Percentiles rank a stretch among this genome's conserved stretches.
These are phyloP conservation scores for Phytopythium mirpurense DNA, from an alignment of 352 stramenopile genomes.

Conservation along the genomic window DNA sequence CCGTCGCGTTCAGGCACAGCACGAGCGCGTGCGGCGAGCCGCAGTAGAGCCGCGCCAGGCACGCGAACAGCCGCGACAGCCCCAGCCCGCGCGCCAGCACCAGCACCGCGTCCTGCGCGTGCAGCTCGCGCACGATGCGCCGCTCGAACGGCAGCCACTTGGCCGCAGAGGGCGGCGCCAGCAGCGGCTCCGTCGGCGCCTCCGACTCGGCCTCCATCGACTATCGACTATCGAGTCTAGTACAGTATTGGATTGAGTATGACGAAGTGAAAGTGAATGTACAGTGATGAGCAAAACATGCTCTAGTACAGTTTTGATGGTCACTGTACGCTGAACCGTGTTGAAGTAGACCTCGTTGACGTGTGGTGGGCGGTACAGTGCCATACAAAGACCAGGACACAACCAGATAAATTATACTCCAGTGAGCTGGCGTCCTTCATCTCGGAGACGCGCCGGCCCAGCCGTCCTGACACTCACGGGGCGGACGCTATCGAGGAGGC, in stretches of 20 bases:
- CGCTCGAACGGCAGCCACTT: slow-evolving; percentile 77
- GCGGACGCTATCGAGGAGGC: too few species aligned
- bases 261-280: not conserved
- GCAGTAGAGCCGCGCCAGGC: slow-evolving; percentile 91
- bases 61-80: slow-evolving; percentile 75
- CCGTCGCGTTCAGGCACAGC: slow-evolving; percentile 91
- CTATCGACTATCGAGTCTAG: too few species aligned
- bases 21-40: slow-evolving; percentile 65
- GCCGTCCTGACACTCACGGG: too few species aligned
- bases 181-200: not conserved
- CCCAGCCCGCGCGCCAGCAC: slow-evolving; percentile 92
- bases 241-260: not conserved
- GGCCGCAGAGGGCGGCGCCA: slow-evolving; percentile 10
- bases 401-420: too few species aligned
- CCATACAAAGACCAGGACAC: too few species aligned
- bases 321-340: too few species aligned
- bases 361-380: not conserved
- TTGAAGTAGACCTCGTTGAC: not conserved
- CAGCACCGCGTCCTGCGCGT: slow-evolving; percentile 87
- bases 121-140: slow-evolving; percentile 62
- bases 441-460: too few species aligned
- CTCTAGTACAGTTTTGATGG: not conserved
- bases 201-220: not conserved
- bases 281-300: not conserved
- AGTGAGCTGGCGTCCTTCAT: too few species aligned